A percentile compares a stretch with the other conserved stretches of the same genome.
Conservation (phyloP, 768 basidiomycete genomes). For the Inosperma sp. region DNA sequence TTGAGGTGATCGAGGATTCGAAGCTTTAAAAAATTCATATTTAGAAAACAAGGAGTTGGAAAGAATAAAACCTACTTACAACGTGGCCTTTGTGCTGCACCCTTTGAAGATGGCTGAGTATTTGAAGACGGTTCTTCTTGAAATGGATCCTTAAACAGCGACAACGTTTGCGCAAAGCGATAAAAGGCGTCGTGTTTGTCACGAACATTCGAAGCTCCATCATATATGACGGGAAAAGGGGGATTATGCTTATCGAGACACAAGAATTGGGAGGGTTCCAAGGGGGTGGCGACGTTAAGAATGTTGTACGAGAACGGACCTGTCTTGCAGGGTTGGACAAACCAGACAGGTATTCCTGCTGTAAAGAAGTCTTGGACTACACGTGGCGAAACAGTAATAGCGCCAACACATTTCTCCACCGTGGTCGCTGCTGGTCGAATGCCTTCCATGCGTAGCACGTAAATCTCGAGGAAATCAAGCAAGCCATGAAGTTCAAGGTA, state of each 20-base stretch:
- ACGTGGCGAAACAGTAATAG: background rate
- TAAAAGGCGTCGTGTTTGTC: background rate
- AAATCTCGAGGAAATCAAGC: constrained; percentile 6
- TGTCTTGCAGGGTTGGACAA: background rate
- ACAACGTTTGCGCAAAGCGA: background rate
- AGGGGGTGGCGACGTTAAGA: background rate
- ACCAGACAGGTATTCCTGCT: constrained; percentile 9
- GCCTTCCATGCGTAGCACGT: background rate
- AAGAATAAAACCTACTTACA: background rate
- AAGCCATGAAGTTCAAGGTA: constrained; percentile 3
- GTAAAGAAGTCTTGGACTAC: constrained; percentile 3
- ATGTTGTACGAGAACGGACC: constrained; percentile 2
- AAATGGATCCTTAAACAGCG: constrained; percentile 1
- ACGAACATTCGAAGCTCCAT: background rate
- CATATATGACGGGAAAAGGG: constrained; percentile 3
- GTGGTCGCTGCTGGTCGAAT: background rate
- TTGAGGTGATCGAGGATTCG: background rate
- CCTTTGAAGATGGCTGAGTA: background rate
- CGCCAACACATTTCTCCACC: background rate
- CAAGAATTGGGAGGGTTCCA: background rate
- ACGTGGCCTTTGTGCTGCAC: background rate
- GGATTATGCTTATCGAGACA: constrained; percentile 1
- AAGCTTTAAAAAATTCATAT: background rate
- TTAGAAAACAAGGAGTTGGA: background rate
- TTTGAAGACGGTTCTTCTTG: background rate